These are phyloP conservation scores for Suillus ampliporus DNA, from an alignment of 768 basidiomycete genomes.

Conservation along the genomic window DNA sequence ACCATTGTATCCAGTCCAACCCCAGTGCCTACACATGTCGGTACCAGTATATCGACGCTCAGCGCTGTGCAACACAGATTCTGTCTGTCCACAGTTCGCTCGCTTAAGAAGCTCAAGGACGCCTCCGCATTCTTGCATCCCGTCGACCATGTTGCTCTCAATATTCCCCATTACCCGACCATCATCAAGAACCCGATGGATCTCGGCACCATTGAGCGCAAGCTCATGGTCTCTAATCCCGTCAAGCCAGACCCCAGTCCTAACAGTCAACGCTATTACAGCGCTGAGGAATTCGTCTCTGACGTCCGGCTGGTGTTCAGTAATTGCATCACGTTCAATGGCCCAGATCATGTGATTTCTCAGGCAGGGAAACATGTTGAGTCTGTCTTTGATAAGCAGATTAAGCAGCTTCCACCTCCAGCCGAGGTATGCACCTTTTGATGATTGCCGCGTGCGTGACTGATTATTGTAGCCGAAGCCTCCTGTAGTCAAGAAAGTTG, in stretches of 20 bases:
- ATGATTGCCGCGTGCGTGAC: slow-evolving; percentile 19
- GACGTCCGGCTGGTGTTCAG: slow-evolving; percentile 90
- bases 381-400: slow-evolving; percentile 85
- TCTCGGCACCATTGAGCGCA: slow-evolving; percentile 88
- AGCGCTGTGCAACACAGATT: slow-evolving; percentile 79
- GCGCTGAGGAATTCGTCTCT: slow-evolving; percentile 77
- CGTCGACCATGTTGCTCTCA: slow-evolving; percentile 85
- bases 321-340: slow-evolving; percentile 93
- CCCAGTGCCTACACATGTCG: slow-evolving; percentile 6
- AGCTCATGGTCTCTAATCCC: slow-evolving; percentile 81
- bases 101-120: slow-evolving; percentile 87
- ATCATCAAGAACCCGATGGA: slow-evolving; percentile 96
- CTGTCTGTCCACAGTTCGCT: slow-evolving; percentile 75
- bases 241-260: slow-evolving; percentile 73
- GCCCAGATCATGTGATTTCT: slow-evolving; percentile 82
- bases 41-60: slow-evolving; percentile 46
- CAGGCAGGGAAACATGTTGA: slow-evolving; percentile 83
- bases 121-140: slow-evolving; percentile 81
- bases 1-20: slow-evolving; percentile 20
- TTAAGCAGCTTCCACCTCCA: slow-evolving; percentile 80
- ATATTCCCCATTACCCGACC: slow-evolving; percentile 85
- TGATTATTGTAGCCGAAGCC: slow-evolving; percentile 46
- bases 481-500: slow-evolving; percentile 48
- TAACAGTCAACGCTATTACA: slow-evolving; percentile 76
- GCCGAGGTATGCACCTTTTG: slow-evolving; percentile 64